These are phyloP conservation scores for Lentinula boryana DNA, from an alignment of 768 basidiomycete species.

Conservation along the genomic window DNA sequence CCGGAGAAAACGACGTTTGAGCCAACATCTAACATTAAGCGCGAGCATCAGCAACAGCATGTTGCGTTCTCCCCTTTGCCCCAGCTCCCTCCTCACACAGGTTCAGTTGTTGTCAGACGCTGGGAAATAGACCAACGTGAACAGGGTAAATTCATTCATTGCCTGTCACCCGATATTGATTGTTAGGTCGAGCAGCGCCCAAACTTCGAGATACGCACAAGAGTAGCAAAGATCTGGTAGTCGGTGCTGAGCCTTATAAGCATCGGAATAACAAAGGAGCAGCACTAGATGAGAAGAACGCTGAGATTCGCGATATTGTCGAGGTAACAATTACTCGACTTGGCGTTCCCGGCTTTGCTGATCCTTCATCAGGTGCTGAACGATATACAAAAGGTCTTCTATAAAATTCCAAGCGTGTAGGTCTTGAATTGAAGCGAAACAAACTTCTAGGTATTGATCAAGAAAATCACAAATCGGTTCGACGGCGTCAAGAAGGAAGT, in stretches of 20 bases:
- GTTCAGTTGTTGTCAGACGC: neutral
- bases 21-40: neutral
- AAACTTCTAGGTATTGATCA: constrained; percentile 35
- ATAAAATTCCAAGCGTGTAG: neutral
- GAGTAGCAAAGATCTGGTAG: neutral
- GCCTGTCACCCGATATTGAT: neutral
- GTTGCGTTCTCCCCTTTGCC: neutral
- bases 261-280: neutral
- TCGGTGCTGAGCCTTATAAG: neutral
- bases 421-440: neutral
- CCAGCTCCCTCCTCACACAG: neutral
- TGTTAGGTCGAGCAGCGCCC: neutral
- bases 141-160: neutral
- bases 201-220: neutral
- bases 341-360: neutral
- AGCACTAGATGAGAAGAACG: neutral
- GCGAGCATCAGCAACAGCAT: neutral
- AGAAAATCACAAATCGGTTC: constrained; percentile 42
- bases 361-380: constrained; percentile 33
- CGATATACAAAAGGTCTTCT: constrained; percentile 40
- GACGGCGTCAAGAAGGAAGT: constrained; percentile 40
- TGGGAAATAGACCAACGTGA: neutral
- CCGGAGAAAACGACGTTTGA: neutral
- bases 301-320: neutral
- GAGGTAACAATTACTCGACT: neutral